Conservation (phyloP, 352 stramenopile species). For the Phytopythium boreale region DNA sequence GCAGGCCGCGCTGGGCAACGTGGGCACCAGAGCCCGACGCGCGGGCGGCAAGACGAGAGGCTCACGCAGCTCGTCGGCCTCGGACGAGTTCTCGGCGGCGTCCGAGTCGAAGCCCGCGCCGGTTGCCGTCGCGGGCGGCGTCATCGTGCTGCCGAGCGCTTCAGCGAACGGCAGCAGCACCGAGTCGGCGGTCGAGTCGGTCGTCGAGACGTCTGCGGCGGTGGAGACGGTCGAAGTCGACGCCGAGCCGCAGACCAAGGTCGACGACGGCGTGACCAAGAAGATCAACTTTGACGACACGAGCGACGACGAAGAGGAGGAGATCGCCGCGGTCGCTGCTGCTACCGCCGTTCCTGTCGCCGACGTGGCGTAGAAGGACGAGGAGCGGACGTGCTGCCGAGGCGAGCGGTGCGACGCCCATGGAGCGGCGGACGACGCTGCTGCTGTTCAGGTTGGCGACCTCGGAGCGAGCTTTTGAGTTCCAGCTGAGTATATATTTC, state of each 20-base stretch:
- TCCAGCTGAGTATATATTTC: neutral
- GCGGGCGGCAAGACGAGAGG: constrained; percentile 12
- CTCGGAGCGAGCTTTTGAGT: neutral
- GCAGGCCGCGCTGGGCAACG: constrained; percentile 16
- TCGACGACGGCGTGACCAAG: constrained; percentile 25
- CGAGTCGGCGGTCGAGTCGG: neutral
- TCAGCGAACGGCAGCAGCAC: neutral
- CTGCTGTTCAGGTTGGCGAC: neutral
- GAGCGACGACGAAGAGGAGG: constrained; percentile 31
- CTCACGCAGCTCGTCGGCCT: constrained; percentile 3
- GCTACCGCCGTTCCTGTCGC: neutral
- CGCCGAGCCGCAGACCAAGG: neutral
- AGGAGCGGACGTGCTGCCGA: neutral
- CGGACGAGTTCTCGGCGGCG: neutral
- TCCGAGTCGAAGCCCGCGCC: neutral
- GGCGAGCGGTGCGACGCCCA: neutral
- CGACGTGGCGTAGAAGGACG: neutral
- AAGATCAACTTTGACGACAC: constrained; percentile 35
- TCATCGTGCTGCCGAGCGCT: constrained; percentile 5
- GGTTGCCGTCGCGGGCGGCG: constrained; percentile 1
- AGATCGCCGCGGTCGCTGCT: constrained; percentile 6
- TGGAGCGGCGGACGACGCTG: neutral
- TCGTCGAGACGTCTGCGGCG: neutral
- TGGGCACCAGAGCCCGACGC: constrained; percentile 9
- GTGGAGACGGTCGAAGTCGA: constrained; percentile 10